phyloP scores from a whole-genome alignment of 805 yeast species.

The Maudiozyma pseudohumilis region DNA sequence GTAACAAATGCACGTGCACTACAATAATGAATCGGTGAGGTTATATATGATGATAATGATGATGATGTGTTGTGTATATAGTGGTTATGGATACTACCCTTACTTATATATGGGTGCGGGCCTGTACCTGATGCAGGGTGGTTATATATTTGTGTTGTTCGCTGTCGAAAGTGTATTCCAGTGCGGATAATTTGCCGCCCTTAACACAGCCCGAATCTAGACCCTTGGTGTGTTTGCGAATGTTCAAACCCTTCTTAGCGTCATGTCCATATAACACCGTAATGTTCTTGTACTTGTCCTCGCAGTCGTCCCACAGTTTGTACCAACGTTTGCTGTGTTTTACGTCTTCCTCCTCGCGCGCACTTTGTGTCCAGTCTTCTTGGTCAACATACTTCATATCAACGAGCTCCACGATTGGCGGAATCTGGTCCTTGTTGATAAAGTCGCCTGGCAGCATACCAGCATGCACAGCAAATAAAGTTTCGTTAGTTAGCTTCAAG shows the following conservation, averaged over 20 bases:
- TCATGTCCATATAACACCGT: constrained; percentile 81
- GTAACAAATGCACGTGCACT: background rate
- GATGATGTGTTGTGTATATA: too few relatives aligned
- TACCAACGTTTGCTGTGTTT: constrained; percentile 41
- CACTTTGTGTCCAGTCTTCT: constrained; percentile 43
- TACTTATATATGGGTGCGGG: constrained; percentile 1
- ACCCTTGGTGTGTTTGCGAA: constrained; percentile 62
- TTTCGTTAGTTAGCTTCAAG: constrained; percentile 10
- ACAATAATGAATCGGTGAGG: too few relatives aligned
- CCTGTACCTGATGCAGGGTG: constrained; percentile 9
- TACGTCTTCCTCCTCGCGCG: constrained; percentile 16
- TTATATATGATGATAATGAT: too few relatives aligned
- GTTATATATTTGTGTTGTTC: constrained; percentile 6
- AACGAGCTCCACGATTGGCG: constrained; percentile 39
- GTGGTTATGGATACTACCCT: too few relatives aligned
- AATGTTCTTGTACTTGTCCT: constrained; percentile 19
- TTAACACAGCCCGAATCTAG: constrained; percentile 75
- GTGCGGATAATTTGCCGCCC: constrained; percentile 61
- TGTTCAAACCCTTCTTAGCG: constrained; percentile 63
- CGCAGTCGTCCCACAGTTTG: constrained; percentile 38
- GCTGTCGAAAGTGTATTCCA: constrained; percentile 20
- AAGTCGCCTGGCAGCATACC: constrained; percentile 62
- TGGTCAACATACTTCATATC: constrained; percentile 62
- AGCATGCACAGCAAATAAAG: constrained; percentile 67
- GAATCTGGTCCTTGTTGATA: constrained; percentile 19